Conservation (phyloP, 2,329 filamentous ascomycete species). For the Erysiphe pisi region DNA sequence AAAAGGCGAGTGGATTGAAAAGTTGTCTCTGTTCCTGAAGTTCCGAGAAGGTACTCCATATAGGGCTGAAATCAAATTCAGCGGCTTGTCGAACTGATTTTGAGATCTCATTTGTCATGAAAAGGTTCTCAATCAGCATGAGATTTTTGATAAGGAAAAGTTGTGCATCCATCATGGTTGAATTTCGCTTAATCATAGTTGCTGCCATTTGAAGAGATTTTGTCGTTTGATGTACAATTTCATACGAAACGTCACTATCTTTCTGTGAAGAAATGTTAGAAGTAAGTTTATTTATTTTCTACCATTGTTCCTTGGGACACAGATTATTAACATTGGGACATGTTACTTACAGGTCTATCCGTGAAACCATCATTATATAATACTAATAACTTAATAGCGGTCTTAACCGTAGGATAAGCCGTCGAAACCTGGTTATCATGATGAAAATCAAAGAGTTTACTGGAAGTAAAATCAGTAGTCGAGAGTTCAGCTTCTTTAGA, state of each 20-base stretch:
- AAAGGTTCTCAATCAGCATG: constrained; percentile 87
- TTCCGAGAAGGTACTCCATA: constrained; percentile 51
- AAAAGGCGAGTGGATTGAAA: constrained; percentile 43
- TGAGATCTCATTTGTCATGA: constrained; percentile 89
- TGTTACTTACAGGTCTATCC: constrained; percentile 35
- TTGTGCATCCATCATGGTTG: constrained; percentile 61
- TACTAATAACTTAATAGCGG: constrained; percentile 48
- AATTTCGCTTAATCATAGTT: constrained; percentile 53
- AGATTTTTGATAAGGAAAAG: constrained; percentile 93
- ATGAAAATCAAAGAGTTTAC: neutral
- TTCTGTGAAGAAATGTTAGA: constrained; percentile 29
- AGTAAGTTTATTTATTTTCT: no score
- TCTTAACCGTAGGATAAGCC: constrained; percentile 48
- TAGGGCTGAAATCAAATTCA: constrained; percentile 52
- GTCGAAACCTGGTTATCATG: constrained; percentile 49
- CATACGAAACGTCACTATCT: constrained; percentile 52
- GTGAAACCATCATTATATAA: constrained; percentile 46
- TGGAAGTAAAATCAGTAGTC: neutral
- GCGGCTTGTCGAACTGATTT: constrained; percentile 46
- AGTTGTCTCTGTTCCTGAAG: constrained; percentile 42
- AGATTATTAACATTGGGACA: neutral
- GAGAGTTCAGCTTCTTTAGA: no score
- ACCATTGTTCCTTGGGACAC: neutral
- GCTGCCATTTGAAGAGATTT: constrained; percentile 70
- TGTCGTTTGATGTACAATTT: constrained; percentile 84